Evolutionary conservation across 2,329 filamentous ascomycete genomes (phyloP), one percentile per base, ranked within the genome.

Genomic region (Arthrobotrys musiformis): DNA sequence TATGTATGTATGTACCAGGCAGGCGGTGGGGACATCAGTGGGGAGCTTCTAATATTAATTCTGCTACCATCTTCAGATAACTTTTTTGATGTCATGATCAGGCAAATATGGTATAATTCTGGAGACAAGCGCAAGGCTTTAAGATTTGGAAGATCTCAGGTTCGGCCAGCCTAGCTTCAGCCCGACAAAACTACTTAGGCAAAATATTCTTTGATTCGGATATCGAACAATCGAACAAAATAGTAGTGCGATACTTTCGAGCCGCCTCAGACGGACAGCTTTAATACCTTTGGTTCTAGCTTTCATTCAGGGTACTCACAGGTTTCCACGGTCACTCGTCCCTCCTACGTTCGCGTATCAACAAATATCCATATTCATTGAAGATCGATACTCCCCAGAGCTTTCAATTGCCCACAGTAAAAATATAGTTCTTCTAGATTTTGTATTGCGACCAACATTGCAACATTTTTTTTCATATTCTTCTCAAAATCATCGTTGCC

Each of bases 231-330:
- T 35, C 6, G 7, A n/a, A 42, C 15, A 6, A 13, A 40, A 58
- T 58, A 58, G 54, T 33, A 58, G 54, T 58, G 54, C 54, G 54
- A 58, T 40, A 26, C 54, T 26, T n/a, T 7, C 4, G 37, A 62
- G 37, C 58, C 37, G 22, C 37, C 26, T 42, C 37, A 28, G 9
- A 22, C 19, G 44, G 17, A 8, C 17, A 13, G 13, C 17, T 62
- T 62, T 46, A 62, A 62, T 44, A 46, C 13, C 22, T 44, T 17
- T 28, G 15, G n/a, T 24, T 44, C 26, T 22, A 30, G n/a, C n/a
- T n/a, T 44, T 40, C 3, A 46, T 22, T 19, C 15, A 46, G 58
- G 28, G 24, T 22, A 46, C 30, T 46, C n/a, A n/a, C 40, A 5
- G 11, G 15, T 30, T 46, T 52, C 28, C 35, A n/a, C n/a, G n/a